Percentiles rank a stretch among this genome's conserved stretches.
Conservation (phyloP, 805 yeast species). For the Saturnispora galanensis region DNA sequence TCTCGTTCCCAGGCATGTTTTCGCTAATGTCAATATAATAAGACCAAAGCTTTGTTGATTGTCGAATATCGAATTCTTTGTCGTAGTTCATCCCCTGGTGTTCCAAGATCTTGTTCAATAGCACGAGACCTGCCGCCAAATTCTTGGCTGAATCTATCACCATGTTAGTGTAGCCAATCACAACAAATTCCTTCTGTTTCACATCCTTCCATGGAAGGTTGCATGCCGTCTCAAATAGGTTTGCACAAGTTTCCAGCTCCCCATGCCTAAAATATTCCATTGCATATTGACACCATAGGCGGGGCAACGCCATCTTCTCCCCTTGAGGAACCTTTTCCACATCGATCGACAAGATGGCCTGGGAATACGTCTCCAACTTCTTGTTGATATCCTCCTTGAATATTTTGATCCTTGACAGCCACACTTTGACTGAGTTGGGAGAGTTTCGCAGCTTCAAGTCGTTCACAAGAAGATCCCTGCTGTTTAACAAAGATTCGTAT, state of each 20-base stretch:
- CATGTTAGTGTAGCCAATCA: slow-evolving; percentile 69
- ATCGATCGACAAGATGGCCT: slow-evolving; percentile 57
- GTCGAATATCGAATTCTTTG: slow-evolving; percentile 51
- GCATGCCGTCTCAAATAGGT: slow-evolving; percentile 52
- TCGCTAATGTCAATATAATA: slow-evolving; percentile 64
- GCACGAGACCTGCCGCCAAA: background rate
- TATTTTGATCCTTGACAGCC: slow-evolving; percentile 55
- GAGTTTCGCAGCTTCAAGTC: slow-evolving; percentile 60
- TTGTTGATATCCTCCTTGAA: slow-evolving; percentile 30
- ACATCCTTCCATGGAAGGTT: slow-evolving; percentile 58
- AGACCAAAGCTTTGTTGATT: slow-evolving; percentile 60
- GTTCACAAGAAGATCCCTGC: slow-evolving; percentile 48
- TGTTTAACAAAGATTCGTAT: slow-evolving; percentile 47
- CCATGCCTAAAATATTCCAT: slow-evolving; percentile 44
- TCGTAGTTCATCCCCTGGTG: slow-evolving; percentile 35
- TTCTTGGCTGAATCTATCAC: slow-evolving; percentile 34
- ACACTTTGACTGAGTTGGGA: slow-evolving; percentile 49
- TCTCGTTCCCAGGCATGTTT: slow-evolving; percentile 34
- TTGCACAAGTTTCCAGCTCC: slow-evolving; percentile 51
- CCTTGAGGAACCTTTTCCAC: slow-evolving; percentile 41
- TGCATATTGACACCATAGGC: slow-evolving; percentile 67
- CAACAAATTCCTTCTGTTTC: slow-evolving; percentile 58
- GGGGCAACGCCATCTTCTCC: slow-evolving; percentile 31
- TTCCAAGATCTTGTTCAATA: slow-evolving; percentile 11
- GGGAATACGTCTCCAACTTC: slow-evolving; percentile 47